phyloP scores from a whole-genome alignment of 1,139 yeast species.

The Geotrichum siamense region DNA sequence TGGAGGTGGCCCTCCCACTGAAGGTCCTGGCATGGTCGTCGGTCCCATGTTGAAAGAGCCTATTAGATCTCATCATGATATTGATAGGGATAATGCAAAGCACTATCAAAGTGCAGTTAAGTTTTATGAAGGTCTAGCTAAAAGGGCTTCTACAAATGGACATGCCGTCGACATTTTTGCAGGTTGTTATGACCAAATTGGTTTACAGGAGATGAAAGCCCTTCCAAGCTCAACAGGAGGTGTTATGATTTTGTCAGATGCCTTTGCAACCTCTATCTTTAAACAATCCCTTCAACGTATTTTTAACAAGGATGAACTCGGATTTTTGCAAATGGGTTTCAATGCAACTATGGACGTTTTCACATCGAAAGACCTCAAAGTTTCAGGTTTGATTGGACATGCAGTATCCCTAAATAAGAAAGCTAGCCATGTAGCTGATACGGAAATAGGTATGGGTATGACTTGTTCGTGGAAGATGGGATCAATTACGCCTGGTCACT shows the following conservation, averaged over 20 bases:
- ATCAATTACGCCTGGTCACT: slow-evolving; percentile 73
- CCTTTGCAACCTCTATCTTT: slow-evolving; percentile 89
- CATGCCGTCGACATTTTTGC: slow-evolving; percentile 87
- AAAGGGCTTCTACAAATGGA: slow-evolving; percentile 61
- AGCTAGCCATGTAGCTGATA: slow-evolving; percentile 67
- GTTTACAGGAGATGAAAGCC: slow-evolving; percentile 87
- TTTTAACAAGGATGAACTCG: slow-evolving; percentile 75
- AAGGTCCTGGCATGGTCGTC: slow-evolving; percentile 91
- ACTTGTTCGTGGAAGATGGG: slow-evolving; percentile 84
- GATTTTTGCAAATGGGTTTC: slow-evolving; percentile 75
- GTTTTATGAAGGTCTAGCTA: slow-evolving; percentile 68
- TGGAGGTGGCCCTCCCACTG: slow-evolving; percentile 93
- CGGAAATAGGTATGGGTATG: slow-evolving; percentile 90
- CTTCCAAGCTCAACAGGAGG: slow-evolving; percentile 85
- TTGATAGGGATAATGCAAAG: slow-evolving; percentile 81
- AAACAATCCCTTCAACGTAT: slow-evolving; percentile 82
- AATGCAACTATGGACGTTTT: slow-evolving; percentile 60
- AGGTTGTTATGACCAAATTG: slow-evolving; percentile 94
- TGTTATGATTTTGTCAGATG: slow-evolving; percentile 76
- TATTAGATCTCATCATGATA: slow-evolving; percentile 93
- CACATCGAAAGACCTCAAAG: slow-evolving; percentile 76
- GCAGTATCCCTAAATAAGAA: slow-evolving; percentile 42
- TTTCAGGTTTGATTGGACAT: slow-evolving; percentile 86
- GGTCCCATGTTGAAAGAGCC: slow-evolving; percentile 91
- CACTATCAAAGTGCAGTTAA: slow-evolving; percentile 82